Conservation (phyloP, 2,329 filamentous ascomycete species). For the Xenosphaeropsis pyriputrescens region DNA sequence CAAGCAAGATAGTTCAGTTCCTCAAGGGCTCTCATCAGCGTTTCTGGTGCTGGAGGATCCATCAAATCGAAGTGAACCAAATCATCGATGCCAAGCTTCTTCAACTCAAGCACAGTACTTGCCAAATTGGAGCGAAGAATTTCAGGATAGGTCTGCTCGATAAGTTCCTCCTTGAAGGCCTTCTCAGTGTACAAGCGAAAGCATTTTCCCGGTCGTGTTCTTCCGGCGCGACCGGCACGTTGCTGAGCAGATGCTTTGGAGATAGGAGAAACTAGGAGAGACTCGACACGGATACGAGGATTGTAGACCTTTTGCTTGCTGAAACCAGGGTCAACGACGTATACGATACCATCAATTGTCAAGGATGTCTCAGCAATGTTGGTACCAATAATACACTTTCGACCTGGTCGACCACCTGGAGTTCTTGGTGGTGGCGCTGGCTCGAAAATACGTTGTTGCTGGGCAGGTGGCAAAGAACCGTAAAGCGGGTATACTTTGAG, state of each 20-base stretch:
- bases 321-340: conserved; percentile 97
- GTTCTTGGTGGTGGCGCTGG: conserved; percentile 62
- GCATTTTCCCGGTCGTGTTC: conserved; percentile 96
- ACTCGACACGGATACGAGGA: conserved; percentile 89
- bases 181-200: conserved; percentile 92
- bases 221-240: conserved; percentile 95
- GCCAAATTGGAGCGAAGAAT: conserved; percentile 89
- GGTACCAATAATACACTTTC: conserved; percentile 87
- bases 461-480: conserved; percentile 77
- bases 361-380: conserved; percentile 97
- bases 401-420: conserved; percentile 70
- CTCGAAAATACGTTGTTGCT: conserved; percentile 93
- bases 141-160: conserved; percentile 93
- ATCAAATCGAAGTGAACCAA: conserved; percentile 97
- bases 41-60: conserved; percentile 96
- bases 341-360: conserved; percentile 97
- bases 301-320: conserved; percentile 99
- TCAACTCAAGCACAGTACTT: conserved; percentile 88
- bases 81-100: conserved; percentile 92
- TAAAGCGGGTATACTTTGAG: conserved; percentile 88
- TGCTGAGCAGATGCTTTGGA: conserved; percentile 96
- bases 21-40: conserved; percentile 92
- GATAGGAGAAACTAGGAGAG: conserved; percentile 91
- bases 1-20: conserved; percentile 96
- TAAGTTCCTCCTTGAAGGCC: conserved; percentile 95